Conservation (phyloP, 1,284 basidiomycete species). For the Somion occarium region DNA sequence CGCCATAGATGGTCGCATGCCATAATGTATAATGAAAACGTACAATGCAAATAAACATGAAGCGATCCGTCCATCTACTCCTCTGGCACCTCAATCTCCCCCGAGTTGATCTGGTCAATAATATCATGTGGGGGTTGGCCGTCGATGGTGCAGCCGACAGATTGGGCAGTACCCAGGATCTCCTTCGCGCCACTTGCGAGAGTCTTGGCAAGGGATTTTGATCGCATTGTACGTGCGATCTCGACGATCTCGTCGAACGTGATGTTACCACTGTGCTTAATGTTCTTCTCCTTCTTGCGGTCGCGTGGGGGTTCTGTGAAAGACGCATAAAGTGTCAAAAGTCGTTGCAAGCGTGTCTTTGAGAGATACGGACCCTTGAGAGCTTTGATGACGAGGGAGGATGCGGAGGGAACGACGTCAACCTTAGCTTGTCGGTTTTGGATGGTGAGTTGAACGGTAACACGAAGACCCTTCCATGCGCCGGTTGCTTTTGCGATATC, state of each 20-base stretch:
- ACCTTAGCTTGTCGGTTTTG: slow-evolving; percentile 99
- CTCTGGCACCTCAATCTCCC: slow-evolving; percentile 92
- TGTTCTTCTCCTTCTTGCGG: slow-evolving; percentile 99
- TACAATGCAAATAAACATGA: slow-evolving; percentile 1
- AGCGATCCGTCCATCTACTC: slow-evolving; percentile 55
- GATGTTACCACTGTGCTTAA: slow-evolving; percentile 96
- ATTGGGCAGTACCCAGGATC: slow-evolving; percentile 92
- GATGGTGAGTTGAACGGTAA: slow-evolving; percentile 98
- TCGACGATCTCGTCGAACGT: slow-evolving; percentile 93
- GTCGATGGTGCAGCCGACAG: slow-evolving; percentile 95
- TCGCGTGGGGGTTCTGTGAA: slow-evolving; percentile 91
- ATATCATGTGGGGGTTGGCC: slow-evolving; percentile 92
- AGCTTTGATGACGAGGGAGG: slow-evolving; percentile 96
- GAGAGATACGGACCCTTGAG: slow-evolving; percentile 76
- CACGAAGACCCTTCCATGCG: slow-evolving; percentile 99
- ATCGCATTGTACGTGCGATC: slow-evolving; percentile 94
- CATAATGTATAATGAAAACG: slow-evolving; percentile 7
- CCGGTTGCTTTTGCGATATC: slow-evolving; percentile 99
- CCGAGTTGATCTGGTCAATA: slow-evolving; percentile 94
- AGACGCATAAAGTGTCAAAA: no score
- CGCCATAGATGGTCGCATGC: background rate
- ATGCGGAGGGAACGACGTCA: slow-evolving; percentile 96
- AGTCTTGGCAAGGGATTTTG: slow-evolving; percentile 93
- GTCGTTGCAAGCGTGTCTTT: no score
- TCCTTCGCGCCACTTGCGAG: slow-evolving; percentile 91